These are phyloP conservation scores for Schwanniomyces occidentalis DNA, from an alignment of 805 yeast species.

Conservation along the genomic window DNA sequence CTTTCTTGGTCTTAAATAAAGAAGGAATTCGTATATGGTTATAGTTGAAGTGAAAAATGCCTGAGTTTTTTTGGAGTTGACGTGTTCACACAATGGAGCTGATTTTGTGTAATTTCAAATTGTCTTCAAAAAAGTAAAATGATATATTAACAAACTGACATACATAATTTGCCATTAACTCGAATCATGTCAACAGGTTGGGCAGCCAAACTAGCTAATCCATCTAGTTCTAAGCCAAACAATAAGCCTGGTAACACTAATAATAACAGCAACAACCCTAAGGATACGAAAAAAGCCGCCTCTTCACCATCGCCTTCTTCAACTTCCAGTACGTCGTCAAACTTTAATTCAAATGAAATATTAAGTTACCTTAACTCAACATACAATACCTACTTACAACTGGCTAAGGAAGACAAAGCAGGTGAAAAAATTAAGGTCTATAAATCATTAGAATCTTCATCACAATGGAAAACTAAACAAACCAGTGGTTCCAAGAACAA, in stretches of 20 bases:
- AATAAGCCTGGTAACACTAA: constrained; percentile 1
- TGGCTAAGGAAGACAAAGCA: constrained; percentile 20
- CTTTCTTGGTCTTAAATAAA: no score
- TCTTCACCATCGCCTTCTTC: constrained; percentile 4
- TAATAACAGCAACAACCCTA: not conserved
- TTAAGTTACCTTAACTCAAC: constrained; percentile 18
- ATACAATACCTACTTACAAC: constrained; percentile 16
- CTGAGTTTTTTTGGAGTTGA: no score
- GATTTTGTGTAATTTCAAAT: constrained; percentile 6
- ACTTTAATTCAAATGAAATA: constrained; percentile 19
- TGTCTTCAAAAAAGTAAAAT: not conserved
- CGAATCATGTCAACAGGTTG: constrained; percentile 16
- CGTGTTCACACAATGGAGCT: constrained; percentile 7
- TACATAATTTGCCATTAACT: no score
- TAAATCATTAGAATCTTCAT: constrained; percentile 23
- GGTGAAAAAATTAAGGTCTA: constrained; percentile 19
- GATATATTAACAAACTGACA: no score
- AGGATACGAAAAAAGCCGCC: not conserved
- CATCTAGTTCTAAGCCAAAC: constrained; percentile 1
- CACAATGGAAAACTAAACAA: constrained; percentile 20
- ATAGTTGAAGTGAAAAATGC: no score
- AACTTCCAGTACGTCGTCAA: not conserved
- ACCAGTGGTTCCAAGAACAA: constrained; percentile 1
- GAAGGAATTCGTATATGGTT: no score
- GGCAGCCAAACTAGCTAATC: constrained; percentile 15